A percentile compares a stretch with the other conserved stretches of the same genome.
phyloP scores from a whole-genome alignment of 1,139 yeast species.

The Geotrichum klebahnii region DNA sequence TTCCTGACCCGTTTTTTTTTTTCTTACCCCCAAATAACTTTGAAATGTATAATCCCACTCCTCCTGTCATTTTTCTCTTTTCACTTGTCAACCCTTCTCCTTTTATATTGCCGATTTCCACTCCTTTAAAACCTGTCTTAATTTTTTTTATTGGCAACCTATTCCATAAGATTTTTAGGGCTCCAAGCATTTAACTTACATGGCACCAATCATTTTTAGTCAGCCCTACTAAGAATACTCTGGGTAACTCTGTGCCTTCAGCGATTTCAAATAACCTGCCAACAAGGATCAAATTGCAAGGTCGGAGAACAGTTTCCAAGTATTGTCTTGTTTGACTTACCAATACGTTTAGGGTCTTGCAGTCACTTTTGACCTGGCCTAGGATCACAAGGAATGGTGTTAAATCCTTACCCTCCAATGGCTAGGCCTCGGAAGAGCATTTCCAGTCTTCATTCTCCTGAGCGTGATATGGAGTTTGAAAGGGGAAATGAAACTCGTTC shows the following conservation, averaged over 20 bases:
- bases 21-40: neutral
- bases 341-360: constrained; percentile 23
- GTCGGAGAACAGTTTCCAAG: constrained; percentile 33
- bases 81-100: too few relatives aligned
- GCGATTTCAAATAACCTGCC: constrained; percentile 5
- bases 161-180: neutral
- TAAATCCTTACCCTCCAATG: constrained; percentile 38
- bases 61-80: too few relatives aligned
- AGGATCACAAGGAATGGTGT: constrained; percentile 20
- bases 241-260: neutral
- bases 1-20: too few relatives aligned
- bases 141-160: too few relatives aligned
- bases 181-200: neutral
- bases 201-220: neutral
- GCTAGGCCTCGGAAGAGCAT: constrained; percentile 27
- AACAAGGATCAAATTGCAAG: constrained; percentile 9
- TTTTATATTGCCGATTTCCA: too few relatives aligned
- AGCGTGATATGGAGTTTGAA: constrained; percentile 8
- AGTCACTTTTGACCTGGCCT: constrained; percentile 22
- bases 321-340: constrained; percentile 38
- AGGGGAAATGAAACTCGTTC: constrained; percentile 14
- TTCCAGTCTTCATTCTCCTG: constrained; percentile 17
- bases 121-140: too few relatives aligned
- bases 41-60: too few relatives aligned
- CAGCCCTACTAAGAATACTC: neutral